Base-by-base conservation (phyloP, 179 eudicot species). In the Beta corolliflora region DNA sequence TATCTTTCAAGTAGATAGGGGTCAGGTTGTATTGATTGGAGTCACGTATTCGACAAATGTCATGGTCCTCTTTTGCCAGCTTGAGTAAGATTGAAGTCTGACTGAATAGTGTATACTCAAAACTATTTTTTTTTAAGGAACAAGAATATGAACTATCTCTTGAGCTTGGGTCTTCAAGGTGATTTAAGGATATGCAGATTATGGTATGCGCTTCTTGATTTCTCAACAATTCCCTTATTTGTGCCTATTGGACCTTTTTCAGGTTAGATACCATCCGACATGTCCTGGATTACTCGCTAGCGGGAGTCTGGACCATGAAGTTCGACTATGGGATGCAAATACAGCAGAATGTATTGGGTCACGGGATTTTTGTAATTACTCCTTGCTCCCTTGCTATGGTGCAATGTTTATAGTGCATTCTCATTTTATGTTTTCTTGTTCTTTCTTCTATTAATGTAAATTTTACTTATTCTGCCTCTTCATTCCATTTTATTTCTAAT, bases 291-390 rank as follows among this genome's bases (percentile, higher is more conserved):
- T 94, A 76, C 91, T 96, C 25, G 99, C 99, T 45, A 96, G 99
- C 81, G 99, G 99, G 73, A 96, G 99, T 81, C 80, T 96, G 85
- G 99, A 96, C 84, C 98, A 96, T 82, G 99, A 96, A 88, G 99
- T 94, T 87, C 97, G 97, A 29, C 83, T 96, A 76, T 96, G 99
- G 99, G 92, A 96, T 89, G 94, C 95, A 80, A 88, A 88, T 78
- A 94, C 93, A 52, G 94, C 94, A 48, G 97, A 92, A 81, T 96
- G 99, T 83, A 89, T 94, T 83, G 93, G 94, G 86, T 90, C 98
- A 25, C 92, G 89, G 60, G 99, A 96, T 84, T 96, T 96, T 83
- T 93, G 99, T 96, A 92, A 93, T 59, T 65, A 77, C 81, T 58
- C 75, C 76, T 44, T 69, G 15, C 73, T 69, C 41, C 16, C 76